Evolutionary conservation across 805 yeast genomes (phyloP), one percentile per base, ranked within the genome.

Genomic region (Candida anglica): DNA sequence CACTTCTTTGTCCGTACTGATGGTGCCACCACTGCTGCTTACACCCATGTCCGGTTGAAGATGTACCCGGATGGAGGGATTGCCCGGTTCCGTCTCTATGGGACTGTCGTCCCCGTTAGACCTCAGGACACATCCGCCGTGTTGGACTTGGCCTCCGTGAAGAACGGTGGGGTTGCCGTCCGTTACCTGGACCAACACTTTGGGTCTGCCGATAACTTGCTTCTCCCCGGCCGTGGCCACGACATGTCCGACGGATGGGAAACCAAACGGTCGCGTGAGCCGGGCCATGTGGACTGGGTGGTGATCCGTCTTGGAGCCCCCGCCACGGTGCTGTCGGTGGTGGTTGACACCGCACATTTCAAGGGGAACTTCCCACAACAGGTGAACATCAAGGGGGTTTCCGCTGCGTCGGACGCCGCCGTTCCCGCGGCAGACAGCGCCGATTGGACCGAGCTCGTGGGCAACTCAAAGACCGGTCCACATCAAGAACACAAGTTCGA

Each of bases 231-330:
- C 11, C 77, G 97, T 40, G 98, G 98, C 33, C 76, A 73, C 48
- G 96, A 91, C 59, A 91, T 91, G 98, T 78, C 93, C 32, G 98
- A 93, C 53, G 98, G 98, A 10, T 91, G 98, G 98, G 98, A 91
- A 58, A 91, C 98, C 16, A 77, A 76, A 48, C 77, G 98, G 56
- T 87, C 96, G 2, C 75, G 98, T 56, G 69, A 65, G 9, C 75
- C 79, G 3, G 88, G 86, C 28, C 98, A 91, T 56, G 79, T 75
- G 24, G 98, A 91, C 66, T 91, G 96, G 96, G 96, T 79, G 2
- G 75, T 86, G 33, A 74, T 91, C 38, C 77, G 81, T 47, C 72
- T 91, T 34, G 97, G 96, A 14, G 77, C 81, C 21, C 51, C 56
- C 28, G 69, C 86, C 3, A 68, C 68, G 11, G 68, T 87, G 34